Conservation (phyloP, 2,329 filamentous ascomycete species). For the Colletotrichum sp. region DNA sequence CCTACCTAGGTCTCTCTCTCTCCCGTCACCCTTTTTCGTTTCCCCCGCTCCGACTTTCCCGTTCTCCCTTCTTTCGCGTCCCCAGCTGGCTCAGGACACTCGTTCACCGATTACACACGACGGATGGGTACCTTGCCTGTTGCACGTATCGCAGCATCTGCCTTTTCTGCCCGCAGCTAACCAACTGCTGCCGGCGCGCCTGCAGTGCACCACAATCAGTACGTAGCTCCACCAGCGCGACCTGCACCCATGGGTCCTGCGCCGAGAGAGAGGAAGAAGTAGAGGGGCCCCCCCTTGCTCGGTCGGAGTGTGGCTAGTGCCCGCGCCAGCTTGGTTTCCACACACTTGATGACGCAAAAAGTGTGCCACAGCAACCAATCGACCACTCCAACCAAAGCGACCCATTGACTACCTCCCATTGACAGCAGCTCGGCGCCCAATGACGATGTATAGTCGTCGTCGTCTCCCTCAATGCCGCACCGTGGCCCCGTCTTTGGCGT, state of each 20-base stretch:
- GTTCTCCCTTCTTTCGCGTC: background rate
- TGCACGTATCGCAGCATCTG: background rate
- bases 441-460: constrained; percentile 8
- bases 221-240: background rate
- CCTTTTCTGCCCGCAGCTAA: background rate
- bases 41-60: background rate
- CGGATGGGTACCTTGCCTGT: background rate
- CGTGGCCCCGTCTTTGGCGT: constrained; percentile 15
- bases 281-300: background rate
- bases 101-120: background rate
- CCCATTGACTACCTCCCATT: background rate
- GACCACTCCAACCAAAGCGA: background rate
- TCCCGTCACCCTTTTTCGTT: background rate
- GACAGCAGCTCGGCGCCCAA: background rate
- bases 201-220: background rate
- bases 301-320: constrained; percentile 23
- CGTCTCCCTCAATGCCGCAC: background rate
- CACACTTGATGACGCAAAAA: constrained; percentile 23
- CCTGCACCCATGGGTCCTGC: background rate
- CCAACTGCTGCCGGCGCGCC: background rate
- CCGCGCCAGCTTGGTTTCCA: constrained; percentile 15
- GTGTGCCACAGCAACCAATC: constrained; percentile 24
- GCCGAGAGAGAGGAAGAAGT: background rate
- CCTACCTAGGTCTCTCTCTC: background rate
- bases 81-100: background rate